phyloP scores from a whole-genome alignment of 805 yeast genomes.

The Monosporozyma solicola region DNA sequence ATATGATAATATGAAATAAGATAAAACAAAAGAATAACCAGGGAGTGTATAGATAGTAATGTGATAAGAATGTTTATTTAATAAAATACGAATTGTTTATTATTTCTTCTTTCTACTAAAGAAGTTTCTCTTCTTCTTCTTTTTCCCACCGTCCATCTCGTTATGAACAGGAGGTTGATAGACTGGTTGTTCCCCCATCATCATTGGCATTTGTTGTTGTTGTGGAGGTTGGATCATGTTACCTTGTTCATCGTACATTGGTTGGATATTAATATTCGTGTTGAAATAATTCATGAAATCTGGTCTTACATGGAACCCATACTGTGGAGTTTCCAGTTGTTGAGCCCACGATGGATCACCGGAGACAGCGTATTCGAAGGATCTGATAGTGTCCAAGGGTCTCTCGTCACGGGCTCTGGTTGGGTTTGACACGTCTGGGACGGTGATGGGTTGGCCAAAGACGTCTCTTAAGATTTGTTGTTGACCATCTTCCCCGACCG shows the following conservation, averaged over 20 bases:
- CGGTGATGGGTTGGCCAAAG: conserved; percentile 71
- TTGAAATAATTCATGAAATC: conserved; percentile 39
- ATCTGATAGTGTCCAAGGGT: conserved; percentile 90
- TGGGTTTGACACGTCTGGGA: conserved; percentile 88
- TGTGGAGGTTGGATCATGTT: conserved; percentile 8
- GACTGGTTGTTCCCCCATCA: conserved; percentile 45
- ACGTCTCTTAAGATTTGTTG: conserved; percentile 50
- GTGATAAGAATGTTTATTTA: not conserved
- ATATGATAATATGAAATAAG: no score
- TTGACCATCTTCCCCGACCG: conserved; percentile 30
- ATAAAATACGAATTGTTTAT: not conserved
- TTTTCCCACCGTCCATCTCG: conserved; percentile 30
- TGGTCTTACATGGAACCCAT: conserved; percentile 83
- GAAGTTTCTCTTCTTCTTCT: conserved; percentile 72
- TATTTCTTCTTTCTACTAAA: conserved; percentile 51
- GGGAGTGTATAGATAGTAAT: not conserved
- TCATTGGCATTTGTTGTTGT: conserved; percentile 19
- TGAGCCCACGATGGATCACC: conserved; percentile 65
- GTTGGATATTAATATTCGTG: conserved; percentile 9
- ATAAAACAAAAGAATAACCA: not conserved
- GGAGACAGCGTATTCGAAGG: conserved; percentile 89
- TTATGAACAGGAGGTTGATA: conserved; percentile 47
- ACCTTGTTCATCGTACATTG: conserved; percentile 15
- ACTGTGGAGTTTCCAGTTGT: conserved; percentile 64
- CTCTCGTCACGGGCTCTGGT: conserved; percentile 90